Percentiles rank a stretch among this genome's conserved stretches.
phyloP scores from a whole-genome alignment of 1,284 basidiomycete genomes.

The Ustanciosporium gigantosporum region DNA sequence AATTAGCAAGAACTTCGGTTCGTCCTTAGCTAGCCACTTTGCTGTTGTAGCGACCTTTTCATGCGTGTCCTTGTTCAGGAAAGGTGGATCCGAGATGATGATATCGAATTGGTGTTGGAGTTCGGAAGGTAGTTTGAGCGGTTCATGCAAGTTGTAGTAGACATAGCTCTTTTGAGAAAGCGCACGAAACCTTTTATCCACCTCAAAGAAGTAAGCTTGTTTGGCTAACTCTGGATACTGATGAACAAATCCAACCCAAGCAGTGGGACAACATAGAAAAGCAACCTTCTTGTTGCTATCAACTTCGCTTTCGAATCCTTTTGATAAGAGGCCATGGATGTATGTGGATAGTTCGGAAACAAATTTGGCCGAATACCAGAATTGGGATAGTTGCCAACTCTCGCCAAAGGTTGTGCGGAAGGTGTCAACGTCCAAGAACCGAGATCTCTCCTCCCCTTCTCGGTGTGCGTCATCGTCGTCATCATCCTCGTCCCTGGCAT shows the following conservation, averaged over 20 bases:
- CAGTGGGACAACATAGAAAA: constrained; percentile 61
- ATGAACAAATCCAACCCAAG: constrained; percentile 60
- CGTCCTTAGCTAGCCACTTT: constrained; percentile 4
- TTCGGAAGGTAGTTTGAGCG: constrained; percentile 30
- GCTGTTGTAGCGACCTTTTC: constrained; percentile 22
- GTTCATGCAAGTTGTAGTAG: constrained; percentile 59
- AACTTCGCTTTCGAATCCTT: background rate
- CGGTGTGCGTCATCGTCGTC: constrained; percentile 13
- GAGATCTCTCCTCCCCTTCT: background rate
- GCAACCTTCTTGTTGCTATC: constrained; percentile 30
- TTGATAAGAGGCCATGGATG: constrained; percentile 7
- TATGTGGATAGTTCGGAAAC: constrained; percentile 18
- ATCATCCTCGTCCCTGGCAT: background rate
- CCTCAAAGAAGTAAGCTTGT: constrained; percentile 52
- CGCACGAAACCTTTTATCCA: constrained; percentile 56
- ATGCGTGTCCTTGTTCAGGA: constrained; percentile 44
- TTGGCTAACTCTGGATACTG: constrained; percentile 21
- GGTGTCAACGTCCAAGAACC: constrained; percentile 24
- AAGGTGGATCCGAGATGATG: constrained; percentile 57
- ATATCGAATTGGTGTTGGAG: constrained; percentile 51
- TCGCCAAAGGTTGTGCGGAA: constrained; percentile 54
- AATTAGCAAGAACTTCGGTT: constrained; percentile 15
- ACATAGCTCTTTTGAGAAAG: constrained; percentile 49
- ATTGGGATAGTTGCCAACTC: constrained; percentile 41
- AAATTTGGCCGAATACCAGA: constrained; percentile 34